These are phyloP conservation scores for Sisymbrium altissimum DNA, from an alignment of 345 rosid genomes.

Conservation along the genomic window DNA sequence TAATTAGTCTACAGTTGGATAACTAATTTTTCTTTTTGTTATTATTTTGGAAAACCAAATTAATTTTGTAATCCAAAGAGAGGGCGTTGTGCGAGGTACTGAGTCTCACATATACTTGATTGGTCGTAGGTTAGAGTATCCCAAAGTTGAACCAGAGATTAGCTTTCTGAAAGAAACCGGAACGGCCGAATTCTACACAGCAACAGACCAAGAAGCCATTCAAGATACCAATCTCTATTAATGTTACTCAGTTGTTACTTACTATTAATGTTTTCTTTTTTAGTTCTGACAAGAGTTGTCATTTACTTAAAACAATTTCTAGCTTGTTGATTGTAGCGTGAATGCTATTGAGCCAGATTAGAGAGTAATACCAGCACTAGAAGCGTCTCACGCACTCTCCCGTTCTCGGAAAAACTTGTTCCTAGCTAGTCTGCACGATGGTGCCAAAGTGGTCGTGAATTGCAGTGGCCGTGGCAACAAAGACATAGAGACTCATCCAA, in stretches of 20 bases:
- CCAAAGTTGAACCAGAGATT: slow-evolving; percentile 78
- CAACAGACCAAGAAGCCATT: slow-evolving; percentile 72
- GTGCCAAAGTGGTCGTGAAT: slow-evolving; percentile 61
- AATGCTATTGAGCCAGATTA: slow-evolving; percentile 42
- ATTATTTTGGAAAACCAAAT: no score
- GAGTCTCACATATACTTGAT: background rate
- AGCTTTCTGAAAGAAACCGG: slow-evolving; percentile 68
- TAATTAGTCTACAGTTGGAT: background rate
- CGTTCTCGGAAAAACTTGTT: slow-evolving; percentile 62
- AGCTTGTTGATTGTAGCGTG: slow-evolving; percentile 40
- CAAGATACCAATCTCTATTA: slow-evolving; percentile 44
- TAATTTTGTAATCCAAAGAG: no score
- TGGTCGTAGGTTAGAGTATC: slow-evolving; percentile 59
- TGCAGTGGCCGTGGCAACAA: slow-evolving; percentile 80
- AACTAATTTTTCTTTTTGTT: background rate
- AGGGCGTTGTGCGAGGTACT: no score
- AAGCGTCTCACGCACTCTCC: slow-evolving; percentile 78
- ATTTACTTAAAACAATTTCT: background rate
- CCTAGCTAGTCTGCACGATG: slow-evolving; percentile 50
- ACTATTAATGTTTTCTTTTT: background rate
- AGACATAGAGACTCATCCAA: slow-evolving; percentile 37
- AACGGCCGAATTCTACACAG: slow-evolving; percentile 61
- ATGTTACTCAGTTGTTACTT: no score
- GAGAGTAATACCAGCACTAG: slow-evolving; percentile 86
- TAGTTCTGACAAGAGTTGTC: background rate